A percentile compares a stretch with the other conserved stretches of the same genome.
Evolutionary conservation across 2,329 filamentous ascomycete species (phyloP).

Genomic region (Aspergillus intermedius): DNA sequence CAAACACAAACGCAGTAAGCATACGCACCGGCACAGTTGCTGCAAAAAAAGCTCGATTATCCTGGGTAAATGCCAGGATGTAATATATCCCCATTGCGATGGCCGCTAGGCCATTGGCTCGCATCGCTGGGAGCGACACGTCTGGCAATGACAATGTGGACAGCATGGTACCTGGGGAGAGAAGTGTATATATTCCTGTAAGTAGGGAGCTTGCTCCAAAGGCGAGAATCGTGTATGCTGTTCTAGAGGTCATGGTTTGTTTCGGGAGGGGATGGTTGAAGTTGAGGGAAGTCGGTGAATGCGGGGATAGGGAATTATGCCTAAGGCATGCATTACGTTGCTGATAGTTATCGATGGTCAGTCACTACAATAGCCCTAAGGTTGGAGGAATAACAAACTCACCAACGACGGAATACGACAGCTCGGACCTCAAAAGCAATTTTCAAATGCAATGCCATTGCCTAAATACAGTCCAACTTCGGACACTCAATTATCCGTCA

Average conservation of each 20-base stretch:
- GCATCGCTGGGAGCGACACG: neutral
- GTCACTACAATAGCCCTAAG: too few species aligned
- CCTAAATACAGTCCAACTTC: too few species aligned
- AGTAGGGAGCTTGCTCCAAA: neutral
- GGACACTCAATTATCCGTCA: too few species aligned
- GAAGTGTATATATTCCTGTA: neutral
- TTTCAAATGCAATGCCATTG: too few species aligned
- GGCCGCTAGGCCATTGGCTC: neutral
- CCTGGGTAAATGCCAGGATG: neutral
- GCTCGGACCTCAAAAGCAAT: too few species aligned
- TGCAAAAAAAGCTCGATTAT: neutral
- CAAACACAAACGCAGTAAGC: neutral
- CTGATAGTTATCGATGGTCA: too few species aligned
- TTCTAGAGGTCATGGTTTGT: neutral
- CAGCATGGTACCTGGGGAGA: neutral
- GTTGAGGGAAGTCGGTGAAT: too few species aligned
- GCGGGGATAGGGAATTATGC: too few species aligned
- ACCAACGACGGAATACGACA: too few species aligned
- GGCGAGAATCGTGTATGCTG: neutral
- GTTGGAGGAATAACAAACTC: too few species aligned
- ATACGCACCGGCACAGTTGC: neutral
- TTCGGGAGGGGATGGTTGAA: neutral
- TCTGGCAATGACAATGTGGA: too few species aligned
- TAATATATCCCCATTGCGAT: neutral
- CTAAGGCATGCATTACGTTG: too few species aligned